Evolutionary conservation across 257 asterid species (phyloP).

Genomic region (Solanum peruvianum): DNA sequence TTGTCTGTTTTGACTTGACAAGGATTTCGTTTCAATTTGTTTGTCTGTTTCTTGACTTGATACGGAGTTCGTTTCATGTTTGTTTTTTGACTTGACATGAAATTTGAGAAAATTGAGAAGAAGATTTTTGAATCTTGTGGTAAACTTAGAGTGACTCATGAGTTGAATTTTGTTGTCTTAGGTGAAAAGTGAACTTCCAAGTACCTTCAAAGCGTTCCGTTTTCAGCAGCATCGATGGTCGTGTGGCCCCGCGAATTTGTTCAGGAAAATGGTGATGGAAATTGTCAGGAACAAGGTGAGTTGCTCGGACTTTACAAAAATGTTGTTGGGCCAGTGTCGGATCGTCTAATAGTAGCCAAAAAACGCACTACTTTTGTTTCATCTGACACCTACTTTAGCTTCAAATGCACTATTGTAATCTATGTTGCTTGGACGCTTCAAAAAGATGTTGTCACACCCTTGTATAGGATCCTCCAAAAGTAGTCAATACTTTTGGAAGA

Average conservation of each 20-base stretch:
- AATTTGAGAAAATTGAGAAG: background rate
- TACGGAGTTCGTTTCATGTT: too few relatives aligned
- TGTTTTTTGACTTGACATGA: too few relatives aligned
- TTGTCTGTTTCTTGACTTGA: too few relatives aligned
- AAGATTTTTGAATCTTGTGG: background rate
- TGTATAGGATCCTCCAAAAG: background rate
- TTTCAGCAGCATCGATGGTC: slow-evolving; percentile 98
- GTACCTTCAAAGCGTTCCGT: slow-evolving; percentile 91
- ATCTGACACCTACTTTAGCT: background rate
- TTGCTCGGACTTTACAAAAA: background rate
- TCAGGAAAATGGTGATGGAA: slow-evolving; percentile 86
- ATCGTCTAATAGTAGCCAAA: background rate
- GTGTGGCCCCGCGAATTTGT: slow-evolving; percentile 91
- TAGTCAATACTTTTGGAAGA: background rate
- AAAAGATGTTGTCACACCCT: background rate
- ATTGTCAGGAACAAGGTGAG: slow-evolving; percentile 71
- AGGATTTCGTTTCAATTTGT: too few relatives aligned
- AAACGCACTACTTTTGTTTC: background rate
- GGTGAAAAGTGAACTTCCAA: slow-evolving; percentile 92
- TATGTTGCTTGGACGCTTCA: background rate
- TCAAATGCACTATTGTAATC: background rate
- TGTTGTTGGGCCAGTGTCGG: background rate
- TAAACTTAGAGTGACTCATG: background rate
- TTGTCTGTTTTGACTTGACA: background rate
- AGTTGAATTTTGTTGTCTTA: background rate